A percentile compares a stretch with the other conserved stretches of the same genome.
Evolutionary conservation across 768 basidiomycete genomes (phyloP).

Genomic region (Termitomyces sp.): DNA sequence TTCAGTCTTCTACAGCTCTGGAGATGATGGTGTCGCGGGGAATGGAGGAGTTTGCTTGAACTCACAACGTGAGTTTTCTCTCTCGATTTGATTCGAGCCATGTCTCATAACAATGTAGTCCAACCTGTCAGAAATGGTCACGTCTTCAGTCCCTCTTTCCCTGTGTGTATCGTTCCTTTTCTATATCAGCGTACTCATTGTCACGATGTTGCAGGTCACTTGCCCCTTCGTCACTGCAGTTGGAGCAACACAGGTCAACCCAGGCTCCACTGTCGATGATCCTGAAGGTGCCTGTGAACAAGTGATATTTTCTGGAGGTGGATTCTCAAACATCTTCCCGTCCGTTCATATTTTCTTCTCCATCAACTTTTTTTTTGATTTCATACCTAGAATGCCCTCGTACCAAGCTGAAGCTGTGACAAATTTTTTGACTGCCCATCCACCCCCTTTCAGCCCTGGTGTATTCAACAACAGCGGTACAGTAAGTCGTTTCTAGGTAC

Average conservation of each 20-base stretch:
- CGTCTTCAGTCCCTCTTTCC: constrained; percentile 22
- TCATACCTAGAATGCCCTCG: constrained; percentile 28
- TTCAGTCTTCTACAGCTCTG: constrained; percentile 52
- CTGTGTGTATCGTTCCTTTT: constrained; percentile 9
- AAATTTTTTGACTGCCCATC: constrained; percentile 30
- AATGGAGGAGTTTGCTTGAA: constrained; percentile 28
- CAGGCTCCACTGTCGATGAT: constrained; percentile 36
- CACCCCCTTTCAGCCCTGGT: constrained; percentile 32
- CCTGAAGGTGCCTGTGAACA: constrained; percentile 40
- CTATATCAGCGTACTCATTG: background rate
- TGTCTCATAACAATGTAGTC: constrained; percentile 10
- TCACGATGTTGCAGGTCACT: constrained; percentile 21
- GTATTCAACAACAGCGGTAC: constrained; percentile 43
- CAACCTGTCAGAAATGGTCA: constrained; percentile 18
- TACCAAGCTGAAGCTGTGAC: constrained; percentile 40
- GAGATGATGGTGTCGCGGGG: constrained; percentile 32
- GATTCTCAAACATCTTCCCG: constrained; percentile 42
- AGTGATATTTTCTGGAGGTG: constrained; percentile 46
- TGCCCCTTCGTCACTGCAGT: constrained; percentile 50
- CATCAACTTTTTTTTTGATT: background rate
- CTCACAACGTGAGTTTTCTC: constrained; percentile 29
- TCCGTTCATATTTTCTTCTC: constrained; percentile 10
- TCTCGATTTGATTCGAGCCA: background rate
- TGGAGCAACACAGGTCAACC: constrained; percentile 45
- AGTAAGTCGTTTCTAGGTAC: constrained; percentile 12